A percentile compares a stretch with the other conserved stretches of the same genome.
phyloP scores from a whole-genome alignment of 768 basidiomycete species.

The Phanerochaete sordida region DNA sequence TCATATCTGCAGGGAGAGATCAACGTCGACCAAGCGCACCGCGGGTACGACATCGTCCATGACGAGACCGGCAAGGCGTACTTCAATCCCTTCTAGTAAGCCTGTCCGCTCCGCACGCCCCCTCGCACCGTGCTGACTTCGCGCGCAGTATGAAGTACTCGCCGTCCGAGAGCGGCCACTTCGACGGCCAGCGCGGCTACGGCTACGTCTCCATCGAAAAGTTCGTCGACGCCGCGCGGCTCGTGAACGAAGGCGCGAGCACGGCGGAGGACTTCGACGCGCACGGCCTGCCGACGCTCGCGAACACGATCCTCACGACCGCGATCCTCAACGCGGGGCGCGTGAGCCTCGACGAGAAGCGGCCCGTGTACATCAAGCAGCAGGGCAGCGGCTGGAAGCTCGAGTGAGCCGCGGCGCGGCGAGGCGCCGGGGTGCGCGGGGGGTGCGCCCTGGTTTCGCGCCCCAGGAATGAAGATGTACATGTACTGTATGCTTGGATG shows the following conservation, averaged over 20 bases:
- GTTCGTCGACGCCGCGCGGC: constrained; percentile 80
- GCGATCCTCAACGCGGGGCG: constrained; percentile 90
- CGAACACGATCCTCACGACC: constrained; percentile 83
- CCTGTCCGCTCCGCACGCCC: constrained; percentile 16
- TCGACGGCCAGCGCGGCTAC: constrained; percentile 93
- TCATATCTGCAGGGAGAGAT: constrained; percentile 69
- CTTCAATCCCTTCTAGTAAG: constrained; percentile 92
- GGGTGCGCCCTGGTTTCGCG: too few species aligned
- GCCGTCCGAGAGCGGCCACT: constrained; percentile 86
- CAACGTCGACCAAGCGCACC: constrained; percentile 88
- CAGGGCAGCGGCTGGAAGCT: constrained; percentile 62
- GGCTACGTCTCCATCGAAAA: constrained; percentile 91
- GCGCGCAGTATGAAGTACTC: constrained; percentile 87
- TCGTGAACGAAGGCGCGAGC: constrained; percentile 67
- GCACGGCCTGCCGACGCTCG: constrained; percentile 82
- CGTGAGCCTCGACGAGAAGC: constrained; percentile 85
- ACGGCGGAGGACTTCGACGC: constrained; percentile 72
- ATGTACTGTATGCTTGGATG: neutral
- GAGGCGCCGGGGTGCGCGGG: neutral
- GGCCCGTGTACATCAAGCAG: constrained; percentile 76
- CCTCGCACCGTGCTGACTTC: neutral
- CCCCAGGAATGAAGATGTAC: too few species aligned
- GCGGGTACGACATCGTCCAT: constrained; percentile 86
- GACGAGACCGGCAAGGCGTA: constrained; percentile 82
- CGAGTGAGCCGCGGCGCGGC: constrained; percentile 36